Conservation (phyloP, 202 grass and related monocot genomes). For the Setaria viridis region DNA sequence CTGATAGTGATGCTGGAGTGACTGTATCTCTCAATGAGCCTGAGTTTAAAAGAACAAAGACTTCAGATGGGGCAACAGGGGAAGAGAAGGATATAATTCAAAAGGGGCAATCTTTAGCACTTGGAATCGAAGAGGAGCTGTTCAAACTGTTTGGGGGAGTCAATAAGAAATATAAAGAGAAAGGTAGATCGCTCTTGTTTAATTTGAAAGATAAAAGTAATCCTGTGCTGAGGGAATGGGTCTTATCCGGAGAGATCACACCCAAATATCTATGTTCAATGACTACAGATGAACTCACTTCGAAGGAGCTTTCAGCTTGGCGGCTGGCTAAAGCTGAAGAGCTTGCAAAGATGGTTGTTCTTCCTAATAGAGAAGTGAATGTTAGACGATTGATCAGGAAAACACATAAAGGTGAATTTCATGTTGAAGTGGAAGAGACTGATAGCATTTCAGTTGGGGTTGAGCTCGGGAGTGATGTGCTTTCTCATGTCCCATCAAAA, state of each 20-base stretch:
- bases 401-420: slow-evolving; percentile 89
- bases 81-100: slow-evolving; percentile 30
- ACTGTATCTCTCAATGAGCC: slow-evolving; percentile 22
- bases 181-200: slow-evolving; percentile 78
- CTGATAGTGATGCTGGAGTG: slow-evolving; percentile 27
- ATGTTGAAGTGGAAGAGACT: slow-evolving; percentile 74
- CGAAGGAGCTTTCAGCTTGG: slow-evolving; percentile 82
- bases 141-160: slow-evolving; percentile 77
- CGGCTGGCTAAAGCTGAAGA: slow-evolving; percentile 82
- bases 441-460: slow-evolving; percentile 48
- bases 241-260: slow-evolving; percentile 74
- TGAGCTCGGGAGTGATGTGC: slow-evolving; percentile 45
- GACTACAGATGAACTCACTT: slow-evolving; percentile 82
- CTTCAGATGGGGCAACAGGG: slow-evolving; percentile 28
- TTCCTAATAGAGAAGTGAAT: slow-evolving; percentile 69
- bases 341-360: slow-evolving; percentile 74
- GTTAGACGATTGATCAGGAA: slow-evolving; percentile 70
- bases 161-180: slow-evolving; percentile 92
- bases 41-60: slow-evolving; percentile 50
- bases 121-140: slow-evolving; percentile 75
- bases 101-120: slow-evolving; percentile 56
- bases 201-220: slow-evolving; percentile 86
- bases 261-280: slow-evolving; percentile 73
- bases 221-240: slow-evolving; percentile 62
- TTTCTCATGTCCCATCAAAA: slow-evolving; percentile 44